A percentile compares a stretch with the other conserved stretches of the same genome.
Evolutionary conservation across 2,329 filamentous ascomycete species (phyloP).

Genomic region (Talaromyces pinophilus): DNA sequence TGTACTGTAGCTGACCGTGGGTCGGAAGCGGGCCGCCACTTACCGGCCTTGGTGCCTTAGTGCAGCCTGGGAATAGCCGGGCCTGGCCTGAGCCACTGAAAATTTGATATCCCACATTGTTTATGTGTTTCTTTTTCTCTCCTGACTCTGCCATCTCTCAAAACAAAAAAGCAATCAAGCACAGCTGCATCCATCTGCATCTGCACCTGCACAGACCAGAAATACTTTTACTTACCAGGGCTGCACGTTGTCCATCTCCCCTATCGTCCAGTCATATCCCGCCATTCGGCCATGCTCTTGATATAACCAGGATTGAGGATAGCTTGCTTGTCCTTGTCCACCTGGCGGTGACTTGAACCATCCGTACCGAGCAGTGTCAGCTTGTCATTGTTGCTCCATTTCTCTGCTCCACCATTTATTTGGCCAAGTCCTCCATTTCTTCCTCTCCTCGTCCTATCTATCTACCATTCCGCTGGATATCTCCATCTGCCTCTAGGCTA

Average conservation of each 20-base stretch:
- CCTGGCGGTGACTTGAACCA: conserved; percentile 18
- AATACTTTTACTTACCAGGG: background rate
- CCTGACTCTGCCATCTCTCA: background rate
- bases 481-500: conserved; percentile 1
- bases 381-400: background rate
- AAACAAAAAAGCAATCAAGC: background rate
- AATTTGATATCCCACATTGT: conserved; percentile 4
- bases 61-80: conserved; percentile 2
- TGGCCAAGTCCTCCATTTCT: conserved; percentile 4
- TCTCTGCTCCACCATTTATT: background rate
- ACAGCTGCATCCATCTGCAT: background rate
- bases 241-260: conserved; percentile 5
- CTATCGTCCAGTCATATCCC: conserved; percentile 21
- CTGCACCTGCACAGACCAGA: background rate
- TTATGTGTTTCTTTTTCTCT: conserved; percentile 6
- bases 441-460: background rate
- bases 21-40: background rate
- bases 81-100: conserved; percentile 16
- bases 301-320: conserved; percentile 4
- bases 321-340: background rate
- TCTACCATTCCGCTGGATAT: background rate
- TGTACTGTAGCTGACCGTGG: background rate
- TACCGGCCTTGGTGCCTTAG: conserved; percentile 9
- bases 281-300: conserved; percentile 21
- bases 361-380: background rate